Conservation (phyloP, 495 filamentous ascomycete genomes). For the Podospora pseudocomata region DNA sequence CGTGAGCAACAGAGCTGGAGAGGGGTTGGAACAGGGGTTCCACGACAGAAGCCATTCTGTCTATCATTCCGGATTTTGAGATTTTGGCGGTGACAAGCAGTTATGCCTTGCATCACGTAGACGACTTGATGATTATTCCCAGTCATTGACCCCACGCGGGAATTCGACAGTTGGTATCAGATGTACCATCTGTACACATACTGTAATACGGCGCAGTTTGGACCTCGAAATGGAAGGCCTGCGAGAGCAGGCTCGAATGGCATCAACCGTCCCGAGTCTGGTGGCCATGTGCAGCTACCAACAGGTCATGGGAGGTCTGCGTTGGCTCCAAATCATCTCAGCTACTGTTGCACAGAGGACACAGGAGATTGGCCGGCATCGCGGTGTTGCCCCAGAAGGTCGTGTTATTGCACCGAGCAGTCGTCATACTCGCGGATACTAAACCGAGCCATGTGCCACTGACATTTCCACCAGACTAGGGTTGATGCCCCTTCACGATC, state of each 20-base stretch:
- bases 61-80: neutral
- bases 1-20: neutral
- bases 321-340: neutral
- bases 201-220: conserved; percentile 7
- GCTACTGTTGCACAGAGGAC: neutral
- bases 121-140: neutral
- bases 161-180: neutral
- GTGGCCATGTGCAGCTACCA: neutral
- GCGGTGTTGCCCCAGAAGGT: neutral
- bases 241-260: neutral
- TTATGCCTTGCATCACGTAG: neutral
- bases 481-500: neutral
- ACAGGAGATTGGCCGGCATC: neutral
- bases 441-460: neutral
- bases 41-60: conserved; percentile 3
- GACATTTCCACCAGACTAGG: neutral
- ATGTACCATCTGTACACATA: neutral
- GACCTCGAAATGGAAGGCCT: neutral
- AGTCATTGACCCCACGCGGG: conserved; percentile 1
- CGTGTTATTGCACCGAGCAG: neutral
- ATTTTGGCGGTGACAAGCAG: neutral
- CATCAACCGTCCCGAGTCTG: neutral
- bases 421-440: conserved; percentile 7
- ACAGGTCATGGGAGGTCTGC: neutral
- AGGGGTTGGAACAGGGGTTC: neutral